Evolutionary conservation across 2,329 filamentous ascomycete species (phyloP).

Genomic region (Monosporascus sp.): DNA sequence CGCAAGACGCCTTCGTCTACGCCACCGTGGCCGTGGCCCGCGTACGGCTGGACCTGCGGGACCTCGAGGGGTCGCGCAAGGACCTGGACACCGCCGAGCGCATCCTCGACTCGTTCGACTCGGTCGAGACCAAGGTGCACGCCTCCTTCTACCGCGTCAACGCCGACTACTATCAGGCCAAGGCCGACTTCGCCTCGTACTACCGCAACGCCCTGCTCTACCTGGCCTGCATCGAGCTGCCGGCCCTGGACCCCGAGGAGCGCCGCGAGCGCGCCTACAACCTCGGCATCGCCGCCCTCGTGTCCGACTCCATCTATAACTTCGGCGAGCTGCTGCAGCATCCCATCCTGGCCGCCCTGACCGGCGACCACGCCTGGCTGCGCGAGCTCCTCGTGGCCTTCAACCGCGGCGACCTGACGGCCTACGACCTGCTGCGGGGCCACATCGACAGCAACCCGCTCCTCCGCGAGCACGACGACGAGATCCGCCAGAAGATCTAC

Average conservation of each 20-base stretch:
- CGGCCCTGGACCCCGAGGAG: slow-evolving; percentile 67
- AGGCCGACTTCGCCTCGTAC: slow-evolving; percentile 91
- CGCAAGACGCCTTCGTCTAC: slow-evolving; percentile 93
- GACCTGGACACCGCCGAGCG: slow-evolving; percentile 83
- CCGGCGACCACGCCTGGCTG: slow-evolving; percentile 77
- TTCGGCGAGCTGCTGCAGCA: slow-evolving; percentile 98
- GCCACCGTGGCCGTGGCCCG: slow-evolving; percentile 85
- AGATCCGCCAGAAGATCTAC: slow-evolving; percentile 96
- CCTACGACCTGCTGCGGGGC: slow-evolving; percentile 76
- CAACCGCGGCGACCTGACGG: slow-evolving; percentile 87
- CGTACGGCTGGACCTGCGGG: slow-evolving; percentile 74
- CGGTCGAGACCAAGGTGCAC: slow-evolving; percentile 91
- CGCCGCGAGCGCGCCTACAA: slow-evolving; percentile 83
- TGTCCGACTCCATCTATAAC: slow-evolving; percentile 97
- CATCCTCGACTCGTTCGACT: slow-evolving; percentile 87
- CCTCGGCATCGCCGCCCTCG: slow-evolving; percentile 83
- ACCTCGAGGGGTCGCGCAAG: slow-evolving; percentile 77
- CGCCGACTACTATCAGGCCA: slow-evolving; percentile 89
- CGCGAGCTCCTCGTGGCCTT: slow-evolving; percentile 95
- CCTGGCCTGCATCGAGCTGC: slow-evolving; percentile 88
- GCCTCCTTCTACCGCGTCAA: slow-evolving; percentile 95
- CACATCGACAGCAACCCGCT: slow-evolving; percentile 78
- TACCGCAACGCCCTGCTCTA: slow-evolving; percentile 97
- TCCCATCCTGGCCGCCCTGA: slow-evolving; percentile 85
- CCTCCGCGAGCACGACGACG: slow-evolving; percentile 71